Percentiles rank a stretch among this genome's conserved stretches.
Evolutionary conservation across 495 filamentous ascomycete genomes (phyloP).

Genomic region (Aspergillus kassunensis): DNA sequence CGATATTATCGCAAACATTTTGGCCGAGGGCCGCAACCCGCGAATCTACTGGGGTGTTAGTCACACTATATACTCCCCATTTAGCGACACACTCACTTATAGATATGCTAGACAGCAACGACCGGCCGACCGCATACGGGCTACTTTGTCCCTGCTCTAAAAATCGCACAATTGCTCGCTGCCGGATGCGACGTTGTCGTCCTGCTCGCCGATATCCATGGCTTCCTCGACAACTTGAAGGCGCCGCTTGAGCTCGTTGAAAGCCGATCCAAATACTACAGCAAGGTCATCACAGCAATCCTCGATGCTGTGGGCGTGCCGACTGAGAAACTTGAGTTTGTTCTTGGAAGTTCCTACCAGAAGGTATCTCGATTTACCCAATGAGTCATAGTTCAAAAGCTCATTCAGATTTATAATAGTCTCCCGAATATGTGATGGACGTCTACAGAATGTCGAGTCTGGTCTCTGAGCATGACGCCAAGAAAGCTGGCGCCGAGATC

Average conservation of each 20-base stretch:
- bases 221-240: slow-evolving; percentile 45
- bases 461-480: slow-evolving; percentile 52
- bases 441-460: slow-evolving; percentile 39
- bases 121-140: slow-evolving; percentile 77
- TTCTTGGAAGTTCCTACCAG: slow-evolving; percentile 85
- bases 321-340: slow-evolving; percentile 76
- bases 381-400: too few relatives aligned
- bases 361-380: too few relatives aligned
- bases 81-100: too few relatives aligned
- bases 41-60: slow-evolving; percentile 91
- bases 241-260: slow-evolving; percentile 76
- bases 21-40: slow-evolving; percentile 64
- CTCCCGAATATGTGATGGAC: slow-evolving; percentile 40
- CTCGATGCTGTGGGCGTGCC: slow-evolving; percentile 63
- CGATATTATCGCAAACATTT: slow-evolving; percentile 76
- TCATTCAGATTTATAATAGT: too few relatives aligned
- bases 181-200: slow-evolving; percentile 80
- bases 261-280: slow-evolving; percentile 69
- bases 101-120: too few relatives aligned
- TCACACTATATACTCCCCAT: too few relatives aligned
- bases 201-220: slow-evolving; percentile 70
- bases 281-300: slow-evolving; percentile 58
- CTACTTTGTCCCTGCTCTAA: slow-evolving; percentile 71
- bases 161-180: slow-evolving; percentile 81
- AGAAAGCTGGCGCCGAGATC: slow-evolving; percentile 85